Conservation (phyloP, 2,329 filamentous ascomycete genomes). For the Zymoseptoria crescenta region DNA sequence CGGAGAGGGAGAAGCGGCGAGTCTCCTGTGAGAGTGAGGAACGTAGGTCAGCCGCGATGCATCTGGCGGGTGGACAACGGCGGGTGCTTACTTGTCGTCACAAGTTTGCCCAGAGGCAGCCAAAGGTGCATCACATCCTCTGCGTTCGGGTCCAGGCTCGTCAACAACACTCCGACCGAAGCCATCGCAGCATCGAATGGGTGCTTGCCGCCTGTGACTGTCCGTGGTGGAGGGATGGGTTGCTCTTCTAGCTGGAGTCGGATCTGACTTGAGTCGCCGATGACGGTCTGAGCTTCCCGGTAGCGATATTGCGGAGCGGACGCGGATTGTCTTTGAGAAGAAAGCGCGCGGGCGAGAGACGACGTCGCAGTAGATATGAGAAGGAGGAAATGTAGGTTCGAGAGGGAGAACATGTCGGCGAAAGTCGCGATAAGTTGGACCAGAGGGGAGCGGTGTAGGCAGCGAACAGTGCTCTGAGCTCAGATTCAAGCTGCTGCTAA, state of each 20-base stretch:
- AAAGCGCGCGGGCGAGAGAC: neutral
- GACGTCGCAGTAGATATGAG: neutral
- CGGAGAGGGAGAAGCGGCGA: slow-evolving; percentile 21
- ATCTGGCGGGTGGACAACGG: neutral
- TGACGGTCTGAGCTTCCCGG: no score
- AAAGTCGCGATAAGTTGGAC: neutral
- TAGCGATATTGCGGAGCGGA: no score
- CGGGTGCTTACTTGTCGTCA: slow-evolving; percentile 21
- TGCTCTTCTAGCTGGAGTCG: neutral
- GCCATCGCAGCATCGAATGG: slow-evolving; percentile 21
- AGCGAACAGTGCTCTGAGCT: neutral
- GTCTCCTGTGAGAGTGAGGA: slow-evolving; percentile 17
- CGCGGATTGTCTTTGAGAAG: neutral
- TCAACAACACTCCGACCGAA: slow-evolving; percentile 26
- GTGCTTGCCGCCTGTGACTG: neutral
- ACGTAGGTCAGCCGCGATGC: neutral
- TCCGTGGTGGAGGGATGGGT: neutral
- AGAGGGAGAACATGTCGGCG: neutral
- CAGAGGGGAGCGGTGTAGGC: neutral
- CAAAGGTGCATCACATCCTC: slow-evolving; percentile 23
- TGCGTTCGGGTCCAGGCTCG: slow-evolving; percentile 4
- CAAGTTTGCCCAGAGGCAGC: slow-evolving; percentile 24
- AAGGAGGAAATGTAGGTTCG: neutral
- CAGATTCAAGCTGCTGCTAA: neutral
- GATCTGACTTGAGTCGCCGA: neutral